Conservation (phyloP, 2,329 filamentous ascomycete genomes). For the Phialophora expanda region DNA sequence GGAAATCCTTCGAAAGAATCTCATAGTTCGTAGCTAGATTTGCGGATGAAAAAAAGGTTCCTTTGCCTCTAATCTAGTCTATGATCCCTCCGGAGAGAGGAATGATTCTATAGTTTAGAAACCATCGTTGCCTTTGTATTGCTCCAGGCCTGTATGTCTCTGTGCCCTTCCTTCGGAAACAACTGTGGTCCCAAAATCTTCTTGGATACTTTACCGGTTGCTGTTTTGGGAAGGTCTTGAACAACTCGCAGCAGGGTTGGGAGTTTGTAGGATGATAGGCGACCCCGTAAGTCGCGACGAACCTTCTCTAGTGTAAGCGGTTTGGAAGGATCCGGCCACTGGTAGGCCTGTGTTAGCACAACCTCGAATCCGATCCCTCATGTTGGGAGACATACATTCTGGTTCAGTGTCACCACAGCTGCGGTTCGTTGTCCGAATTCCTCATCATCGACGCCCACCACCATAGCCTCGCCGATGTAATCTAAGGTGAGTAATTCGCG, state of each 20-base stretch:
- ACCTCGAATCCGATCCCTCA: no score
- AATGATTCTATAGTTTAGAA: no score
- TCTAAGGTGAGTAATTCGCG: conserved; percentile 52
- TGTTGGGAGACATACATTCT: conserved; percentile 3
- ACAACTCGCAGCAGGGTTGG: conserved; percentile 52
- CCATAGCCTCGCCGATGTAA: conserved; percentile 54
- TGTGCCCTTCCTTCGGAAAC: conserved; percentile 43
- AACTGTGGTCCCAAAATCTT: conserved; percentile 47
- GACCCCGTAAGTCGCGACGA: conserved; percentile 49
- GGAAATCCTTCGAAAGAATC: no score
- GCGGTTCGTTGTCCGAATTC: conserved; percentile 56
- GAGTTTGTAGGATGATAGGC: conserved; percentile 54
- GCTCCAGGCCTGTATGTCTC: conserved; percentile 49
- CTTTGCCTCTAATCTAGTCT: no score
- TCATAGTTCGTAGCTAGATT: no score
- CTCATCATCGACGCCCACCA: conserved; percentile 54
- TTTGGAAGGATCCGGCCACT: background rate
- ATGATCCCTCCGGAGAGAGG: no score
- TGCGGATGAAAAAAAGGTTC: no score
- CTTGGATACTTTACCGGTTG: conserved; percentile 56
- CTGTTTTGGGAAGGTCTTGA: conserved; percentile 54
- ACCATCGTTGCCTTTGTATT: no score
- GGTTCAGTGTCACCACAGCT: conserved; percentile 44
- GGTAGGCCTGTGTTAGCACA: background rate
- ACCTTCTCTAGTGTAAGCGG: conserved; percentile 48